Evolutionary conservation across 1,284 basidiomycete genomes (phyloP), one percentile per base, ranked within the genome.

Genomic region (Farysia itapuensis): DNA sequence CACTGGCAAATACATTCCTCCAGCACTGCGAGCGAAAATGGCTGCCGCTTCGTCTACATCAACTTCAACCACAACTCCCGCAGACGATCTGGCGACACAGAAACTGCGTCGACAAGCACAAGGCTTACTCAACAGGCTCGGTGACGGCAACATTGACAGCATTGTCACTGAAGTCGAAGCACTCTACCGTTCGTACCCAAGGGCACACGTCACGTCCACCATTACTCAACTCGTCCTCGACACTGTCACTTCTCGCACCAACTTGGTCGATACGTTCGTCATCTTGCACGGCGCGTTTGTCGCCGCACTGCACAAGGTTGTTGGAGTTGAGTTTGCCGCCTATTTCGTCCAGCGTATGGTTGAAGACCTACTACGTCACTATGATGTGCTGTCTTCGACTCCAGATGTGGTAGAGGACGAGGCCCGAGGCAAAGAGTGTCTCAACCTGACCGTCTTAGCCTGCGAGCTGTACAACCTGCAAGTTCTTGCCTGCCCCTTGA

Each of bases 391-490:
- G 26, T 11, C 6, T 29, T 28, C 36, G 6, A 29, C 35, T 4
- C 22, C 29, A 28, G 39, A 26, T 8, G 50, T 33, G 15, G 64
- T 60, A 35, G 56, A 60, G 24, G 52, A 65, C 43, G 31, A 74
- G 56, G 20, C 77, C 3, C 59, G 47, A 16, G 63, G 71, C 28
- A 96, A 96, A 77, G 89, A 95, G 75, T 86, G 86, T 53, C 85
- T 88, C 14, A 98, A 98, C 75, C 79, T 99, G 22, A 82, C 93
- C 24, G 84, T 90, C 0, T 82, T 98, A 8, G 80, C 96, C 18
- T 88, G 90, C 3, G 90, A 97, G 74, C 79, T 98, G 26, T 97
- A 97, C 81, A 97, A 97, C 75, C 89, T 96, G 70, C 88, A 90
- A 77, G 89, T 97, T 19, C 83, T 97, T 34, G 90, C 90, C 1